Percentiles rank a stretch among this genome's conserved stretches.
phyloP scores from a whole-genome alignment of 306 rosid genomes.

The Rosa lucieae region DNA sequence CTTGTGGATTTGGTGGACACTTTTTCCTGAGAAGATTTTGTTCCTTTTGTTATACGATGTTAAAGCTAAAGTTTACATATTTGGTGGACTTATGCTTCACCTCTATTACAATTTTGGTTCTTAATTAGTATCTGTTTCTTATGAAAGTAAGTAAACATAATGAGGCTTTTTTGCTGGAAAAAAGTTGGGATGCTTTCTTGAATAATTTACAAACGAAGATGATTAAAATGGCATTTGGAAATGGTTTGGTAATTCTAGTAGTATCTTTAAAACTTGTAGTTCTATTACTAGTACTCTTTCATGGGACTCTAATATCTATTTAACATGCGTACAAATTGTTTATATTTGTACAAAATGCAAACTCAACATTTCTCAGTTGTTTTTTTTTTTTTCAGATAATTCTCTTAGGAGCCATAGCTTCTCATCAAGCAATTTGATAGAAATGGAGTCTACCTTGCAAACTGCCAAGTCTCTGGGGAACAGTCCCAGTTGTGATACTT shows the following conservation, averaged over 20 bases:
- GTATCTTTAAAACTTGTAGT: background rate
- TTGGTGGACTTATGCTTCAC: too few species aligned
- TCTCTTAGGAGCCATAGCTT: conserved; percentile 29
- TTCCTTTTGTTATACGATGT: too few species aligned
- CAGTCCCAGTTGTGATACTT: conserved; percentile 29
- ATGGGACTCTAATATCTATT: conserved; percentile 1
- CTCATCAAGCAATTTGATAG: conserved; percentile 28
- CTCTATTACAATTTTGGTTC: too few species aligned
- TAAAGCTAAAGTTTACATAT: too few species aligned
- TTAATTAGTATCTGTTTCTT: background rate
- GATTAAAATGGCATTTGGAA: background rate
- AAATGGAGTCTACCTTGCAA: conserved; percentile 31
- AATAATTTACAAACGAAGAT: background rate
- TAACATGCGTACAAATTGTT: background rate
- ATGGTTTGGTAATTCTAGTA: background rate
- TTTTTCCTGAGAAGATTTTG: too few species aligned
- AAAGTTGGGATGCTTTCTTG: background rate
- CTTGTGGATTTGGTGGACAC: too few species aligned
- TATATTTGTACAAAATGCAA: background rate
- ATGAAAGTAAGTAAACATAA: background rate
- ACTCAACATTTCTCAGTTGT: conserved; percentile 15
- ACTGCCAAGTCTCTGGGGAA: conserved; percentile 29
- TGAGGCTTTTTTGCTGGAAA: background rate
- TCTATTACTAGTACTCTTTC: background rate
- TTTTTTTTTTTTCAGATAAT: conserved; percentile 48